Conservation (phyloP, 352 stramenopile species). For the Elongisporangium undulatum region DNA sequence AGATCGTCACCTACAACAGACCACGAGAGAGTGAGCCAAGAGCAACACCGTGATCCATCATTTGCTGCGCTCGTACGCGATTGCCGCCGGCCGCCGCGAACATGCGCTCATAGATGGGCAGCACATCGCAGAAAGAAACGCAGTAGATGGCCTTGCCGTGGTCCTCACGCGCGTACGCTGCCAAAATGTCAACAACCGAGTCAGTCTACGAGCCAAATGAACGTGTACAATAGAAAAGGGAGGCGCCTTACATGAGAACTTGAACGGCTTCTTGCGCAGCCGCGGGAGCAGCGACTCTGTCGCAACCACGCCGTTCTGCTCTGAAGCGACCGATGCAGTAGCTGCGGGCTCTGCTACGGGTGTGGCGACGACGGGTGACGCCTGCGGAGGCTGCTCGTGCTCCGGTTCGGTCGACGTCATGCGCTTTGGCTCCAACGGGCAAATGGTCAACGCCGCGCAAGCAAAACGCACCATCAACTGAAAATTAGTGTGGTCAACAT, state of each 20-base stretch:
- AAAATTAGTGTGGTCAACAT: background rate
- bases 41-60: background rate
- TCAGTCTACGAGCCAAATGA: background rate
- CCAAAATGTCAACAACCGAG: constrained; percentile 1
- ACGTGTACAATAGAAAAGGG: background rate
- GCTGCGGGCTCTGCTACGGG: constrained; percentile 4
- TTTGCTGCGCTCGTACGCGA: constrained; percentile 28
- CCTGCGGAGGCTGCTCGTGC: background rate
- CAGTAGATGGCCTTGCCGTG: constrained; percentile 77
- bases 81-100: constrained; percentile 73
- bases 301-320: constrained; percentile 8
- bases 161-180: constrained; percentile 69
- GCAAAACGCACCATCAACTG: background rate
- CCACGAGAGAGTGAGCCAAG: background rate
- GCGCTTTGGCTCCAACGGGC: background rate
- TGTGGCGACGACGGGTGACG: background rate
- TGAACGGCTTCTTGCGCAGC: constrained; percentile 58
- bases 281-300: constrained; percentile 31
- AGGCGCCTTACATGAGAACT: constrained; percentile 55
- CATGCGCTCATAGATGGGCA: constrained; percentile 62
- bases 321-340: constrained; percentile 2
- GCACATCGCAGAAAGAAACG: constrained; percentile 65
- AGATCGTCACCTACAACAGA: constrained; percentile 54
- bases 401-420: background rate
- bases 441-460: background rate